Conservation (phyloP, 108 stramenopile genomes). For the Mediolabrus comicus region DNA sequence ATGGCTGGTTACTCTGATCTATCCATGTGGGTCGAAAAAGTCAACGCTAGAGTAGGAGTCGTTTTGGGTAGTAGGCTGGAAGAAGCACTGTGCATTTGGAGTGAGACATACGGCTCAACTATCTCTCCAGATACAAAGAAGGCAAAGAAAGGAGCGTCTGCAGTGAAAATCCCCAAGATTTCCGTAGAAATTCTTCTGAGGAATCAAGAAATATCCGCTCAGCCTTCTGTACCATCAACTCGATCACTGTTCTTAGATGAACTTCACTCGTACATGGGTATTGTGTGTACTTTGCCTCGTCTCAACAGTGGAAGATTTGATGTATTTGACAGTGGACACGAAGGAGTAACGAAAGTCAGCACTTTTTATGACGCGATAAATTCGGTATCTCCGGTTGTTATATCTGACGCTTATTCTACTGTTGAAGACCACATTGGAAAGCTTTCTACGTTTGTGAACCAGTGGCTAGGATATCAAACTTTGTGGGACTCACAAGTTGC, state of each 20-base stretch:
- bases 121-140: neutral
- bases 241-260: constrained; percentile 70
- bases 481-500: constrained; percentile 93
- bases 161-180: constrained; percentile 53
- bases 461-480: constrained; percentile 95
- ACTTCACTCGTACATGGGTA: constrained; percentile 81
- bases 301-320: constrained; percentile 88
- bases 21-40: constrained; percentile 64
- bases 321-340: constrained; percentile 69
- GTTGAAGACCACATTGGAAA: constrained; percentile 74
- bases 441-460: constrained; percentile 68
- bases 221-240: constrained; percentile 69
- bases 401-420: constrained; percentile 65
- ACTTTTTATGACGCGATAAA: constrained; percentile 62
- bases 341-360: constrained; percentile 10
- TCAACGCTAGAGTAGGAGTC: constrained; percentile 65
- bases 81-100: constrained; percentile 70
- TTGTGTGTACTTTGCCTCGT: constrained; percentile 80
- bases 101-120: constrained; percentile 17
- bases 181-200: constrained; percentile 75
- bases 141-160: constrained; percentile 18
- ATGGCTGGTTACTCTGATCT: constrained; percentile 80
- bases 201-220: constrained; percentile 85
- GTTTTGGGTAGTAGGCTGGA: constrained; percentile 70
- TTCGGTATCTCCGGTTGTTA: constrained; percentile 44